Percentiles rank a stretch among this genome's conserved stretches.
Conservation (phyloP, 208 protist species). For the Balamuthia mandrillaris region DNA sequence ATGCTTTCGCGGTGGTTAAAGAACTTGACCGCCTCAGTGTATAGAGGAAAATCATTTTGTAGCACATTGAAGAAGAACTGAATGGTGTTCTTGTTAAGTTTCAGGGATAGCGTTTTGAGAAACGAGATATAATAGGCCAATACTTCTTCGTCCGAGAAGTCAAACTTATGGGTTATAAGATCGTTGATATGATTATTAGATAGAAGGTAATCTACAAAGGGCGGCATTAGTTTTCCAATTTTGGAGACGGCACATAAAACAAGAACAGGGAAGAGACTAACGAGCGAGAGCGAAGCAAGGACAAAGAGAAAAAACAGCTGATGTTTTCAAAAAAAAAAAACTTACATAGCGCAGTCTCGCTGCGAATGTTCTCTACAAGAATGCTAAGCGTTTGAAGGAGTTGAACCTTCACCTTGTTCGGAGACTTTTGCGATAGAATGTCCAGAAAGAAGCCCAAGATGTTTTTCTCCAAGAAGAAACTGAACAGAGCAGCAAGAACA, state of each 20-base stretch:
- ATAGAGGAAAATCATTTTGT: constrained; percentile 77
- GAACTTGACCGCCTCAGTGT: constrained; percentile 82
- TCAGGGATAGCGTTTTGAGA: constrained; percentile 79
- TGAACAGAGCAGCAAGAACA: neutral
- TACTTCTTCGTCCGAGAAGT: constrained; percentile 81
- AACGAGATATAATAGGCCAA: constrained; percentile 87
- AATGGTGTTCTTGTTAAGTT: constrained; percentile 73
- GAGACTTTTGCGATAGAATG: constrained; percentile 67
- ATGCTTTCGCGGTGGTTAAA: constrained; percentile 78
- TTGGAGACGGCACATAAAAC: neutral
- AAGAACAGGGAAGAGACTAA: neutral
- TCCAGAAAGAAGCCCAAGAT: constrained; percentile 67
- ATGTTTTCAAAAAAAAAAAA: too few species aligned
- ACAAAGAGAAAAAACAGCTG: neutral
- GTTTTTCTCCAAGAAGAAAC: constrained; percentile 77
- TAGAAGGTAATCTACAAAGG: constrained; percentile 68
- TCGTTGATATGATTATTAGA: constrained; percentile 85
- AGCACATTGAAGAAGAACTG: constrained; percentile 40
- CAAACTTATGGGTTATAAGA: constrained; percentile 79
- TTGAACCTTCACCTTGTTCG: constrained; percentile 69
- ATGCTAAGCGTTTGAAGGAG: constrained; percentile 78
- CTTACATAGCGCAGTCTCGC: constrained; percentile 67
- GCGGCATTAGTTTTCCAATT: neutral
- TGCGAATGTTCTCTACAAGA: constrained; percentile 71
- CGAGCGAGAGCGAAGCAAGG: neutral